Percentiles rank a stretch among this genome's conserved stretches.
Conservation (phyloP, 2,329 filamentous ascomycete species). For the Cryoendolithus antarcticus region DNA sequence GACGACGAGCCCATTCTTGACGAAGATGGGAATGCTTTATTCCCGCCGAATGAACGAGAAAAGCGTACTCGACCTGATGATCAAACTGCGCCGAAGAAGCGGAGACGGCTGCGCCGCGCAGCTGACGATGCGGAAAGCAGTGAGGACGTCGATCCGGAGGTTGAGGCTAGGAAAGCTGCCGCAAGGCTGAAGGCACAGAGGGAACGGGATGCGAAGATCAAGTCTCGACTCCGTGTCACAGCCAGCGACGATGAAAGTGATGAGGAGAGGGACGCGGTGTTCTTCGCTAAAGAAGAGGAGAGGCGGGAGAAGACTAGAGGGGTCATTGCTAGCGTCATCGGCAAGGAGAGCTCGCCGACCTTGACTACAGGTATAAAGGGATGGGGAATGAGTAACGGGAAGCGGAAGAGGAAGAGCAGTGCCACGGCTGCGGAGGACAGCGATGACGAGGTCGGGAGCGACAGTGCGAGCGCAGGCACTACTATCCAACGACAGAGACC, state of each 20-base stretch:
- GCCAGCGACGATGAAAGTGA: constrained; percentile 86
- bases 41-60: constrained; percentile 20
- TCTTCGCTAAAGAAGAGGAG: constrained; percentile 65
- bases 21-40: constrained; percentile 3
- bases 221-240: constrained; percentile 70
- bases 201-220: constrained; percentile 69
- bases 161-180: constrained; percentile 39
- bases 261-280: constrained; percentile 56
- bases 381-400: constrained; percentile 16
- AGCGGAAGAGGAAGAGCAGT: constrained; percentile 7
- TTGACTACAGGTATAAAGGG: constrained; percentile 21
- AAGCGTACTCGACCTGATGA: constrained; percentile 12
- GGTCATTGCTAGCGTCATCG: constrained; percentile 37
- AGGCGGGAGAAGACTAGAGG: constrained; percentile 46
- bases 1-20: constrained; percentile 11
- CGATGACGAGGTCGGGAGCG: constrained; percentile 2
- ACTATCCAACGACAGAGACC: constrained; percentile 9
- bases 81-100: constrained; percentile 47
- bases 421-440: constrained; percentile 9
- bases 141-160: constrained; percentile 27
- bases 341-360: constrained; percentile 16
- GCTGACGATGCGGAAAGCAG: constrained; percentile 44
- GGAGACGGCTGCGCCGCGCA: constrained; percentile 40
- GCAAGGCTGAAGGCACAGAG: constrained; percentile 54
- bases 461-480: neutral